Evolutionary conservation across 441 rosid species (phyloP), one percentile per base, ranked within the genome.

Genomic region (Eutrema salsugineum): DNA sequence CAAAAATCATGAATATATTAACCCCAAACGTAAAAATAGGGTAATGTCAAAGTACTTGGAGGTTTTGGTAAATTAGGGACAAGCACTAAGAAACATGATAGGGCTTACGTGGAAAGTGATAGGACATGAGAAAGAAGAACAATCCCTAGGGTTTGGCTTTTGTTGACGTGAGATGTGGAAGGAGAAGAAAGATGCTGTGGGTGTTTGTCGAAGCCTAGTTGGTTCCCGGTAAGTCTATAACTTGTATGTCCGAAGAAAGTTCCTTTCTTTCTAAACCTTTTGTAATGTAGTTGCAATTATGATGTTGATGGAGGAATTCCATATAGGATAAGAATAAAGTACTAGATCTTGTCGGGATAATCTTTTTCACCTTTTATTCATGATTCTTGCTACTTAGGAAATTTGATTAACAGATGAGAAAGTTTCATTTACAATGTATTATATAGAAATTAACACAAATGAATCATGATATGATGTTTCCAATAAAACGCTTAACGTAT

Each of bases 341-440:
- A 36, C 50, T 64, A 64, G 71, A 72, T 64, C 65, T 64, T 72
- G 71, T 72, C 77, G 77, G 71, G 65, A 72, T 64, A 44, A 16
- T 27, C 51, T 24, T 62, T 42, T 27, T 0, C 58, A 39, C 6
- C 9, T 32, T 43, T 56, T 19, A 32, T 55, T 20, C n/a, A 33
- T 10, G 65, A 56, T 44, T 56, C 24, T 43, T 8, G 22, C 14
- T 30, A 14, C 22, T 43, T 55, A 42, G 6, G 42, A 12, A 3
- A 8, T 19, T 10, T 71, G 50, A 60, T 12, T 24, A 48, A 36
- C 48, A 44, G 7, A 20, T 38, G n/a, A 12, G 11, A 22, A 47
- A 58, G 28, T 47, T 35, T 47, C 20, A 36, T 22, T n/a, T 36
- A 35, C 30, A 16, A 65, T n/a, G 19, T 48, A 51, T 24, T 50